phyloP scores from a whole-genome alignment of 345 rosid species.

The Viola odorata region DNA sequence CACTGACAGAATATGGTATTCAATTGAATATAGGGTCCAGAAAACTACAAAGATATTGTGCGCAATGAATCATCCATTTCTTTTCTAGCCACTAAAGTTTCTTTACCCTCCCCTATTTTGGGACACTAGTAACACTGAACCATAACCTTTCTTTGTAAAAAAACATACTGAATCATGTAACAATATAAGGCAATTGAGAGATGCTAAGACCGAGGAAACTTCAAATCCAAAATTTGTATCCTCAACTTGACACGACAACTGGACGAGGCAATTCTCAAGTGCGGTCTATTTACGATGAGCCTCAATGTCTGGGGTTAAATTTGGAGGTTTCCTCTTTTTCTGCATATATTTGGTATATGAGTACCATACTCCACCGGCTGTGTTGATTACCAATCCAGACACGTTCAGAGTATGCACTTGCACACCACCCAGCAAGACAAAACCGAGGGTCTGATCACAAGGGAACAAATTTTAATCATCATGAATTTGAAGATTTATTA shows the following conservation, averaged over 20 bases:
- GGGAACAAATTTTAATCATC: not conserved
- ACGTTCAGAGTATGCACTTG: conserved; percentile 81
- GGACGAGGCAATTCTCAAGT: not conserved
- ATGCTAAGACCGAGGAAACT: not conserved
- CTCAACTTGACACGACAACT: no score
- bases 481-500: not conserved
- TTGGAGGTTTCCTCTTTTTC: conserved; percentile 57
- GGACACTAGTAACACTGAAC: no score
- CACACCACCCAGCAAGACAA: conserved; percentile 86
- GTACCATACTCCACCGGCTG: conserved; percentile 96
- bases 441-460: conserved; percentile 67
- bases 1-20: not conserved
- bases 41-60: not conserved
- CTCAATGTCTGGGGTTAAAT: conserved; percentile 49
- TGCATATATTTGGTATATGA: conserved; percentile 77
- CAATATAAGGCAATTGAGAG: not conserved
- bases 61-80: no score
- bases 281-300: conserved; percentile 48
- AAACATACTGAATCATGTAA: not conserved
- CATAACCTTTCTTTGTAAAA: no score
- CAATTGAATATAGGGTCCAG: not conserved
- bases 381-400: conserved; percentile 76
- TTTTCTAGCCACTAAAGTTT: no score
- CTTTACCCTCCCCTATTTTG: no score
- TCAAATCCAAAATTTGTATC: no score